A percentile compares a stretch with the other conserved stretches of the same genome.
These are phyloP conservation scores for Albizia julibrissin DNA, from an alignment of 306 rosid genomes.

Conservation along the genomic window DNA sequence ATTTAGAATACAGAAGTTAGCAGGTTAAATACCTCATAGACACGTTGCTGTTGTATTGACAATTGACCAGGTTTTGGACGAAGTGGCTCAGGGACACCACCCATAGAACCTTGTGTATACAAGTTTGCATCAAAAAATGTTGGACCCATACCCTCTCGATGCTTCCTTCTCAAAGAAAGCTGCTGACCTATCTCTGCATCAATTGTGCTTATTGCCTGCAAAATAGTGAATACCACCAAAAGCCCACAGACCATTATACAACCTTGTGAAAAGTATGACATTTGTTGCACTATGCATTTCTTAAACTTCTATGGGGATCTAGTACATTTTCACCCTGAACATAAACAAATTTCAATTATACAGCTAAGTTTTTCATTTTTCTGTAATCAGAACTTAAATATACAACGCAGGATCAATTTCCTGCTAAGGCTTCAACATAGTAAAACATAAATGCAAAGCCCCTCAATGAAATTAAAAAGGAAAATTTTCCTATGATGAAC, in stretches of 20 bases:
- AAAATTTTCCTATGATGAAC: background rate
- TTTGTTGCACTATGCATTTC: background rate
- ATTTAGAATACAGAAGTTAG: background rate
- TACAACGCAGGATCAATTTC: background rate
- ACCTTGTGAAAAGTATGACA: background rate
- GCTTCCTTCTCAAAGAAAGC: constrained; percentile 87
- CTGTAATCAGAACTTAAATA: background rate
- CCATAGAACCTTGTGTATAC: constrained; percentile 85
- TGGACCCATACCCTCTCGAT: constrained; percentile 79
- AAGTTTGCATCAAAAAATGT: constrained; percentile 78
- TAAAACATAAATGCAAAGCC: background rate
- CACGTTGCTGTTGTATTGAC: constrained; percentile 88
- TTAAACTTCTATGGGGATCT: background rate
- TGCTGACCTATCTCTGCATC: constrained; percentile 88
- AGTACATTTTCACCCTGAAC: background rate
- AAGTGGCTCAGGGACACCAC: constrained; percentile 89
- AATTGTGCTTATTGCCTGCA: constrained; percentile 82
- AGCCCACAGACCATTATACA: constrained; percentile 15
- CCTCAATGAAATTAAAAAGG: background rate
- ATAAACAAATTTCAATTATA: background rate
- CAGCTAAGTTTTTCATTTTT: background rate
- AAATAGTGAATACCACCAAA: constrained; percentile 17
- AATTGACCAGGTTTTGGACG: constrained; percentile 98
- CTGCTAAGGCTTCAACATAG: no score
- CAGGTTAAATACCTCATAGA: constrained; percentile 71